Base-by-base conservation (phyloP, 768 basidiomycete species). In the Lactifluus echinatus region DNA sequence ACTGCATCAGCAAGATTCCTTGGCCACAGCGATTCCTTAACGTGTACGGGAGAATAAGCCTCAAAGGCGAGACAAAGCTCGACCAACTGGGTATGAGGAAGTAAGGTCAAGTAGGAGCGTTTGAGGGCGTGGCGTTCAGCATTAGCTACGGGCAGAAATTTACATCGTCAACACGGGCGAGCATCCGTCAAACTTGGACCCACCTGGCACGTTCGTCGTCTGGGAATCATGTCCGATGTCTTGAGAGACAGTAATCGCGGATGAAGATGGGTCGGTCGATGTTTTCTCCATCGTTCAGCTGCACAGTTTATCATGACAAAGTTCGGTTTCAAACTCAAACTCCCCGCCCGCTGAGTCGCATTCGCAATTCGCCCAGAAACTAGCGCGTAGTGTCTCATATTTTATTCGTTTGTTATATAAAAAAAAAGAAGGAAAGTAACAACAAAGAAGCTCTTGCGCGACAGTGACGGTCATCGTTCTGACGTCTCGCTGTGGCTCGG, bases 61-160 rank as follows among this genome's bases (percentile, higher is more conserved):
- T 89, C 85, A 64, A 87, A 83, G 36, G 77, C 76, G 58, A 90
- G 75, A 67, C 85, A 89, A 65, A 90, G 81, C 63, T 89, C 88
- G 66, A 90, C 87, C 66, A 90, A 77, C 71, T 89, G 85, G 44
- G 79, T 76, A 21, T 77, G 80, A 23, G 82, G 77, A 8, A 91
- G 75, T 21, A 87, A 75, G 23, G 76, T 75, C 42, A 91, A 75
- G 72, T 90, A 91, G 60, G 80, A 78, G 62, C 80, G 79, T 68
- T 88, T 89, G 71, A 85, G 80, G 50, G 81, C 75, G 68, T 82
- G 76, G 66, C 67, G 67, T 62, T 74, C 75, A 31, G 65, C 66
- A 34, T 82, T 79, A 70, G 54, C 55, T 55, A 56, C 71, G 50
- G 67, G 68, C 36, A 61, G 28, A 21, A 26, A 40, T 33, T n/a